These are phyloP conservation scores for Trametes sanguinea DNA, from an alignment of 768 basidiomycete species.

Conservation along the genomic window DNA sequence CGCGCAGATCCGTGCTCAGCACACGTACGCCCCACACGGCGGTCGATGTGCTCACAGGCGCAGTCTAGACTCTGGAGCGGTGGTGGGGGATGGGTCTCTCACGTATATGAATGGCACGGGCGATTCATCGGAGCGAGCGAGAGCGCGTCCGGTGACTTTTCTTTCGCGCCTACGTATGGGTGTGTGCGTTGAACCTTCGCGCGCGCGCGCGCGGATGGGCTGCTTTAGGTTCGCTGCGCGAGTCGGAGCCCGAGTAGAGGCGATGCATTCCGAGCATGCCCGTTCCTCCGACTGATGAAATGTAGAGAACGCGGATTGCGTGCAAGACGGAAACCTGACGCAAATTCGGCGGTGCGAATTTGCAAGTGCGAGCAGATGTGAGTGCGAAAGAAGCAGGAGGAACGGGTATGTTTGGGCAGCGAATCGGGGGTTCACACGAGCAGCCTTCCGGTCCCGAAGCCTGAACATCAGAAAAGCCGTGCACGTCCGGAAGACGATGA, in stretches of 20 bases:
- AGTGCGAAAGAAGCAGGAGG: not conserved
- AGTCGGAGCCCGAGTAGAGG: not conserved
- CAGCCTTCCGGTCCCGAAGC: slow-evolving; percentile 9
- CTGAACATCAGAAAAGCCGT: not conserved
- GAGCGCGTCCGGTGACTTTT: slow-evolving; percentile 8
- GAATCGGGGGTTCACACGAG: slow-evolving; percentile 15
- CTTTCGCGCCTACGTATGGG: not conserved
- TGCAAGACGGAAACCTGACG: not conserved
- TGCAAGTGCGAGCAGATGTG: not conserved
- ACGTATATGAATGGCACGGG: slow-evolving; percentile 12
- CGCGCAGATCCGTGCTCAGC: slow-evolving; percentile 8
- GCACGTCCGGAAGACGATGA: not conserved
- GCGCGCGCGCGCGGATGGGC: not conserved
- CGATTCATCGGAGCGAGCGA: slow-evolving; percentile 16
- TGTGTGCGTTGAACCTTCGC: slow-evolving; percentile 5
- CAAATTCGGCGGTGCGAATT: not conserved
- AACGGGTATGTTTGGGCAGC: slow-evolving; percentile 8
- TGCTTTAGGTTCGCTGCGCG: not conserved
- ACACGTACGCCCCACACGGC: not conserved
- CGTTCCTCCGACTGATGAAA: not conserved
- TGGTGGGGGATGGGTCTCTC: slow-evolving; percentile 2
- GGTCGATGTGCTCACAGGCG: not conserved
- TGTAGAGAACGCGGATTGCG: not conserved
- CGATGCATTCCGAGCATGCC: not conserved
- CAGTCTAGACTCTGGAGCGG: not conserved